These are phyloP conservation scores for Abrus precatorius DNA, from an alignment of 306 rosid species.

Conservation along the genomic window DNA sequence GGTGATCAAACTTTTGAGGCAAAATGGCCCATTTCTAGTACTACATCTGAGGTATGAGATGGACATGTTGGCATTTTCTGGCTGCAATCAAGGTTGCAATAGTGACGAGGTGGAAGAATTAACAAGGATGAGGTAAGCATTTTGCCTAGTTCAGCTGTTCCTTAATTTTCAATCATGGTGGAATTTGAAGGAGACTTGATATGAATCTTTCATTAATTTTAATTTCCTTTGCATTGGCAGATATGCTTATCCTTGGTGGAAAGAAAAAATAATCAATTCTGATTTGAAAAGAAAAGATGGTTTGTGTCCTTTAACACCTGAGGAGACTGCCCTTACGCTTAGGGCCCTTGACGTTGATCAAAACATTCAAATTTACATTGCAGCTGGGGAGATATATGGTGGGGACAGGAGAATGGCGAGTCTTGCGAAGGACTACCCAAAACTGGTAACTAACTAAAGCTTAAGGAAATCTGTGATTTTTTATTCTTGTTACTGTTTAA, in stretches of 20 bases:
- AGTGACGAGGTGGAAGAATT: conserved; percentile 87
- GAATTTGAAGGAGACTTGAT: not conserved
- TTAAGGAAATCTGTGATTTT: not conserved
- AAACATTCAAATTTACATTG: conserved; percentile 86
- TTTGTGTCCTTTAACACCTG: conserved; percentile 93
- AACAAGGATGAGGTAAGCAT: conserved; percentile 90
- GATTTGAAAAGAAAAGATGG: conserved; percentile 95
- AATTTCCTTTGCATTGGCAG: conserved; percentile 36
- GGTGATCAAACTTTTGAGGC: conserved; percentile 81
- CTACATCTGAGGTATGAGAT: conserved; percentile 95
- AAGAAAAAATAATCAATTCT: conserved; percentile 85
- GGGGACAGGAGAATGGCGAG: conserved; percentile 81
- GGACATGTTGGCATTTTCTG: conserved; percentile 98
- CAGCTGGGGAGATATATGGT: conserved; percentile 70
- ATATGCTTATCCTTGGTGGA: conserved; percentile 97
- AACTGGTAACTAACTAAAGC: conserved; percentile 64
- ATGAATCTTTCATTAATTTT: conserved; percentile 13
- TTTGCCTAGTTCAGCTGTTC: conserved; percentile 27
- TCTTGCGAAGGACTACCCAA: conserved; percentile 76
- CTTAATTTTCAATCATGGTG: conserved; percentile 16
- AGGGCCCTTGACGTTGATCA: conserved; percentile 82
- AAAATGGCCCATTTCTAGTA: conserved; percentile 85
- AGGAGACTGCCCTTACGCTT: conserved; percentile 89
- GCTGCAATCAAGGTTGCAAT: conserved; percentile 91
- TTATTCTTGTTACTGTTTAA: conserved; percentile 14